Evolutionary conservation across 306 rosid species (phyloP), one percentile per base, ranked within the genome.

Genomic region (Leucaena leucocephala): DNA sequence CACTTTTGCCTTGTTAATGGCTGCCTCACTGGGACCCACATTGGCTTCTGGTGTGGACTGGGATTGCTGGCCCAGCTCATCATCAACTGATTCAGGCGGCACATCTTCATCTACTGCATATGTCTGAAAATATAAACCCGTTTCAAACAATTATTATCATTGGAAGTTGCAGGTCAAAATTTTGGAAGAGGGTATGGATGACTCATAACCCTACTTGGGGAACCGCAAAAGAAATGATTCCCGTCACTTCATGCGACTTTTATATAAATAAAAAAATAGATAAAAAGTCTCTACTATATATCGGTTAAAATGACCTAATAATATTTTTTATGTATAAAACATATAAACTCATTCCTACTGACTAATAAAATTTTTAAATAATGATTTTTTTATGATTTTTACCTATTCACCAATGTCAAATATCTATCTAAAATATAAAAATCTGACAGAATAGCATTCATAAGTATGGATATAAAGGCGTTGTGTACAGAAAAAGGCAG

Each of bases 91-190:
- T 21, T 21, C 59, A 15, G 90, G 84, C 45, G 84, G 92, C 15
- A 86, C 79, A 75, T 93, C 97, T 16, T 94, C 96, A 71, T 91
- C 98, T 17, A 83, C 79, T 0, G 98, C 84, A 84, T 76, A 68
- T 82, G 39, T 91, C 98, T 94, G 88, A 63, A 27, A 4, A 43
- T 8, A 15, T 16, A 1, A 65, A 71, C 43, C 7, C 66, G 64
- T 68, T 68, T 68, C 55, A 68, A 40, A 40, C 5, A 22, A 55
- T 2, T 8, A 8, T 21, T 21, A 57, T 17, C 8, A 5, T n/a
- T 44, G 17, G 10, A 10, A 54, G 33, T 7, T n/a, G 27, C 22
- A 54, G 61, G 22, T 54, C 61, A n/a, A 54, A 54, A 6, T 27
- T 27, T 27, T 27, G 27, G 27, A 27, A 27, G 27, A 27, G 27